phyloP scores from a whole-genome alignment of 176 grass and related monocot genomes.

The Pontederia paniculata region DNA sequence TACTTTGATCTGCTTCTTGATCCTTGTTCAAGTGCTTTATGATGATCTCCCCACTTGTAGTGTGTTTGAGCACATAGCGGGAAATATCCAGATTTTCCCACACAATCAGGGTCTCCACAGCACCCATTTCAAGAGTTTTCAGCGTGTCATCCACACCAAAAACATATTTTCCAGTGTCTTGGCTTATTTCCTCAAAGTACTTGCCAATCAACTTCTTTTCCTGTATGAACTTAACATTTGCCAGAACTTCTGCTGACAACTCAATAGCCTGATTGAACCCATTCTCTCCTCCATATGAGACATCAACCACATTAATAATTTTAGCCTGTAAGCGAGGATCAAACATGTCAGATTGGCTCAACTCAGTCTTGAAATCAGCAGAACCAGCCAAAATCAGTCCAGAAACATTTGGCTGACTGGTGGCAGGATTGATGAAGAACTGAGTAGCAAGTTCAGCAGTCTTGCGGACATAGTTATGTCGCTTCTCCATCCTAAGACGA shows the following conservation, averaged over 20 bases:
- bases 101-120: slow-evolving; percentile 33
- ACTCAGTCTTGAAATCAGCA: slow-evolving; percentile 39
- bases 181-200: slow-evolving; percentile 42
- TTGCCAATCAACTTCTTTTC: slow-evolving; percentile 39
- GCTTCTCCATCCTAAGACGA: slow-evolving; percentile 33
- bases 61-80: slow-evolving; percentile 23
- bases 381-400: slow-evolving; percentile 36
- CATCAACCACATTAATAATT: slow-evolving; percentile 37
- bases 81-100: slow-evolving; percentile 41
- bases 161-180: slow-evolving; percentile 39
- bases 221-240: slow-evolving; percentile 39
- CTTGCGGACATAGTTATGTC: slow-evolving; percentile 34
- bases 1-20: slow-evolving; percentile 2
- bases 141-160: slow-evolving; percentile 36
- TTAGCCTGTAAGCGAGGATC: slow-evolving; percentile 28
- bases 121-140: slow-evolving; percentile 35
- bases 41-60: slow-evolving; percentile 21
- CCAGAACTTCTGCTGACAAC: slow-evolving; percentile 33
- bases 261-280: slow-evolving; percentile 41
- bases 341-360: slow-evolving; percentile 40
- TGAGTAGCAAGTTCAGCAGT: slow-evolving; percentile 38
- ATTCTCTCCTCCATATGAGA: slow-evolving; percentile 39
- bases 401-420: slow-evolving; percentile 32
- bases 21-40: slow-evolving; percentile 13
- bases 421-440: slow-evolving; percentile 36